A percentile compares a stretch with the other conserved stretches of the same genome.
These are phyloP conservation scores for Candida verbasci DNA, from an alignment of 805 yeast genomes.

Conservation along the genomic window DNA sequence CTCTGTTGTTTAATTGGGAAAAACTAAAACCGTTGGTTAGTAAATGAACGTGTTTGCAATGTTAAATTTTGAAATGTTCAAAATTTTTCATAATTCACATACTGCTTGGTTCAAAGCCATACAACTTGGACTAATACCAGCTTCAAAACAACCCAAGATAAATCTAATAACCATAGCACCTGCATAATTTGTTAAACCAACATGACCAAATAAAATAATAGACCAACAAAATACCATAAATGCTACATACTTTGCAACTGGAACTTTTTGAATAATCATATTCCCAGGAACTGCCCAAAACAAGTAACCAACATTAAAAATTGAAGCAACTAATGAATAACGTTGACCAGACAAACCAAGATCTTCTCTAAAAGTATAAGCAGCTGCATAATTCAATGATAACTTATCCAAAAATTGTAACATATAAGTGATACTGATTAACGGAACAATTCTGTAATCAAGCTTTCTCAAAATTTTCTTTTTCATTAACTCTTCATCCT, in stretches of 20 bases:
- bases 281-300: slow-evolving; percentile 19
- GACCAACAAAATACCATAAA: slow-evolving; percentile 18
- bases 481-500: slow-evolving; percentile 20
- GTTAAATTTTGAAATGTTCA: no score
- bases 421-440: slow-evolving; percentile 21
- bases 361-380: slow-evolving; percentile 19
- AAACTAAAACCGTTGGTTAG: no score
- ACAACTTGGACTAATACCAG: slow-evolving; percentile 30
- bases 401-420: slow-evolving; percentile 23
- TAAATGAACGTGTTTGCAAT: no score
- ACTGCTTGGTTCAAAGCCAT: slow-evolving; percentile 28
- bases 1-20: slow-evolving; percentile 31
- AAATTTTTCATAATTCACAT: no score
- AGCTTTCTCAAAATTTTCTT: slow-evolving; percentile 25
- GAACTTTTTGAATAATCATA: slow-evolving; percentile 16
- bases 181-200: slow-evolving; percentile 30
- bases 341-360: slow-evolving; percentile 17
- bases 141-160: slow-evolving; percentile 31
- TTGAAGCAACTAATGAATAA: slow-evolving; percentile 25
- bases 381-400: slow-evolving; percentile 20
- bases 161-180: slow-evolving; percentile 30
- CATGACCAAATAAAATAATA: slow-evolving; percentile 17
- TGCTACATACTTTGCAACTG: slow-evolving; percentile 17
- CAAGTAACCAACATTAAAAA: slow-evolving; percentile 22
- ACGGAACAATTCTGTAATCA: slow-evolving; percentile 27